These are phyloP conservation scores for Verticillium isaacii DNA, from an alignment of 2,329 filamentous ascomycete genomes.

Conservation along the genomic window DNA sequence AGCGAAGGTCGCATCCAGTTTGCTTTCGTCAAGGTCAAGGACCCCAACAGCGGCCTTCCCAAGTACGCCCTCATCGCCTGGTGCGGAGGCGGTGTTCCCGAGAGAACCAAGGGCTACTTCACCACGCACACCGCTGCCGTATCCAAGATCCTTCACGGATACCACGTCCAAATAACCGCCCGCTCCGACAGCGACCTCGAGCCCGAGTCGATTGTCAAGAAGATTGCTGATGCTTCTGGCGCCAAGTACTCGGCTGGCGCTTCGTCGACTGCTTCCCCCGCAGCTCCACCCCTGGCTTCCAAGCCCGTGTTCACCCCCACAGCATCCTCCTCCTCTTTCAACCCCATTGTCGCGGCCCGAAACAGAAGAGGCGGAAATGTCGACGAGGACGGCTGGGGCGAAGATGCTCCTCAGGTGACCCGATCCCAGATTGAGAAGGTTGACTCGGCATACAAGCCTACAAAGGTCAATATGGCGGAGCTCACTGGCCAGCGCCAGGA, in stretches of 20 bases:
- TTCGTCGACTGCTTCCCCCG: constrained; percentile 56
- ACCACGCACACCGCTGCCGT: constrained; percentile 89
- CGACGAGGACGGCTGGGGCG: constrained; percentile 90
- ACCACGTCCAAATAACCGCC: constrained; percentile 96
- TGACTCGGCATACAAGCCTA: constrained; percentile 86
- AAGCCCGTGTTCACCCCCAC: constrained; percentile 93
- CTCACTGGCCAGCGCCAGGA: constrained; percentile 70
- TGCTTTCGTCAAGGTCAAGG: constrained; percentile 93
- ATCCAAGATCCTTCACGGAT: constrained; percentile 89
- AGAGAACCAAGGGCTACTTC: constrained; percentile 97
- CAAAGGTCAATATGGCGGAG: constrained; percentile 88
- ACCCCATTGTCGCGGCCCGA: constrained; percentile 63
- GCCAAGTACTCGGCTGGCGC: constrained; percentile 81
- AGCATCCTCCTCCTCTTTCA: constrained; percentile 50
- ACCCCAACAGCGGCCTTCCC: constrained; percentile 82
- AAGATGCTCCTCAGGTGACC: constrained; percentile 86
- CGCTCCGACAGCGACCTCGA: constrained; percentile 86
- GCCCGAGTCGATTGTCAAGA: constrained; percentile 83
- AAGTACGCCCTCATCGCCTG: constrained; percentile 94
- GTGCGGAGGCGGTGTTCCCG: constrained; percentile 97
- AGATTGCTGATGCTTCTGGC: constrained; percentile 90
- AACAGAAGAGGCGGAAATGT: constrained; percentile 54
- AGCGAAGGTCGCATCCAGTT: constrained; percentile 96
- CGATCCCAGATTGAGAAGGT: constrained; percentile 89
- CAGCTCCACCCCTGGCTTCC: constrained; percentile 66